Evolutionary conservation across 495 filamentous ascomycete genomes (phyloP).

Genomic region (Tuber aestivum): DNA sequence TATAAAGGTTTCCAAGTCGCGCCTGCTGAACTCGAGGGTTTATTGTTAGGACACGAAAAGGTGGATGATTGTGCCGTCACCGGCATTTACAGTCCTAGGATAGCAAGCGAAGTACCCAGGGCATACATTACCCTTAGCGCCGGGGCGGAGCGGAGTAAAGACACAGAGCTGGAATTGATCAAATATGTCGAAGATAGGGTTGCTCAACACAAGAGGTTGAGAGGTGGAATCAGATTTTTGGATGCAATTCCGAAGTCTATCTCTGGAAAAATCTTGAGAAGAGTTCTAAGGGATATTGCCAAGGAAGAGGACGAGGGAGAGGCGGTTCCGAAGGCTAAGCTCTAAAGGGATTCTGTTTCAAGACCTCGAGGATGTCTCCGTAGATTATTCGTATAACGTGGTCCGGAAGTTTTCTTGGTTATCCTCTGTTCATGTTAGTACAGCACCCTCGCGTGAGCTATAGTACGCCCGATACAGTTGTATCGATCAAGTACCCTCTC

Average conservation of each 20-base stretch:
- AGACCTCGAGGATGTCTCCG: neutral
- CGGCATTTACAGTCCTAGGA: constrained; percentile 62
- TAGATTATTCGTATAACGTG: neutral
- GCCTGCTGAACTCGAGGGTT: constrained; percentile 80
- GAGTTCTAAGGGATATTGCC: constrained; percentile 46
- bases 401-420: neutral
- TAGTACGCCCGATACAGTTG: neutral
- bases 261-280: constrained; percentile 81
- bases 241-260: constrained; percentile 78
- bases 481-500: neutral
- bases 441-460: neutral
- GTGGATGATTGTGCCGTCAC: constrained; percentile 81
- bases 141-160: constrained; percentile 48
- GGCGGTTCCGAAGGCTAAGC: constrained; percentile 28
- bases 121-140: constrained; percentile 69
- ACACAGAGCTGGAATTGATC: constrained; percentile 57
- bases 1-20: constrained; percentile 86
- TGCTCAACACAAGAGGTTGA: constrained; percentile 66
- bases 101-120: constrained; percentile 74
- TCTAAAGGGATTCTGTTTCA: constrained; percentile 20
- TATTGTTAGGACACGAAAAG: constrained; percentile 63
- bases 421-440: neutral
- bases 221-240: constrained; percentile 76
- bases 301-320: constrained; percentile 21
- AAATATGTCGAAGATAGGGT: constrained; percentile 58